Percentiles rank a stretch among this genome's conserved stretches.
Conservation (phyloP, 1,139 yeast genomes). For the Yamadazyma pseudoaaseri region DNA sequence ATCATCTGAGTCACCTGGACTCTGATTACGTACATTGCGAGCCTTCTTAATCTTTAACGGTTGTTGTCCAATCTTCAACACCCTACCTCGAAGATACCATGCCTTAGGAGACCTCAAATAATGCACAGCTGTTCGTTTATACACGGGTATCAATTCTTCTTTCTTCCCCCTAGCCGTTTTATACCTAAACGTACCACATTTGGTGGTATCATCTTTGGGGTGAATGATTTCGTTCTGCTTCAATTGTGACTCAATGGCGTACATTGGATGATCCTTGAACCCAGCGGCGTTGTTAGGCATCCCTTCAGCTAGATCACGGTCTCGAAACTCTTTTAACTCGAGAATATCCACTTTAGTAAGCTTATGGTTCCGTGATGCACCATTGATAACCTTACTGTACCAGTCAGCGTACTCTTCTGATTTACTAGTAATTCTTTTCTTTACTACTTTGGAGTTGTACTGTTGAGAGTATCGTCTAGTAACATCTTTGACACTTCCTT, state of each 20-base stretch:
- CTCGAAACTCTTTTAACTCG: conserved; percentile 70
- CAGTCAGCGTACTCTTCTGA: conserved; percentile 60
- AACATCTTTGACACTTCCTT: conserved; percentile 72
- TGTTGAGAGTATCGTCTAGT: conserved; percentile 76
- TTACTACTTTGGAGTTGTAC: conserved; percentile 72
- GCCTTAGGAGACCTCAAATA: conserved; percentile 69
- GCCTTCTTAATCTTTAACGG: conserved; percentile 49
- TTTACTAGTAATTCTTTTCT: conserved; percentile 61
- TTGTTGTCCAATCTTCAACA: conserved; percentile 66
- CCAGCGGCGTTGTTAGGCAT: conserved; percentile 84
- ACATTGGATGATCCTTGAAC: conserved; percentile 85
- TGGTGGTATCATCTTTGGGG: conserved; percentile 55
- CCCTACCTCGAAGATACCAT: conserved; percentile 84
- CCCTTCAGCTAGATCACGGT: conserved; percentile 72
- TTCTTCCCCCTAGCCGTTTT: conserved; percentile 24
- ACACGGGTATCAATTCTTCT: conserved; percentile 54
- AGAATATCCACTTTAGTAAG: conserved; percentile 55
- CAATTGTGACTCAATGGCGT: conserved; percentile 74
- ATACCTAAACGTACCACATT: conserved; percentile 68
- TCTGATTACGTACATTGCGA: conserved; percentile 7
- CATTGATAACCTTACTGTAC: conserved; percentile 50
- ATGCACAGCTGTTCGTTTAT: conserved; percentile 63
- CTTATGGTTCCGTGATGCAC: conserved; percentile 23
- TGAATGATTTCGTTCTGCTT: conserved; percentile 67
- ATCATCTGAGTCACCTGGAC: conserved; percentile 30